Percentiles rank a stretch among this genome's conserved stretches.
phyloP scores from a whole-genome alignment of 768 basidiomycete genomes.

The Macrocybe gigantea region DNA sequence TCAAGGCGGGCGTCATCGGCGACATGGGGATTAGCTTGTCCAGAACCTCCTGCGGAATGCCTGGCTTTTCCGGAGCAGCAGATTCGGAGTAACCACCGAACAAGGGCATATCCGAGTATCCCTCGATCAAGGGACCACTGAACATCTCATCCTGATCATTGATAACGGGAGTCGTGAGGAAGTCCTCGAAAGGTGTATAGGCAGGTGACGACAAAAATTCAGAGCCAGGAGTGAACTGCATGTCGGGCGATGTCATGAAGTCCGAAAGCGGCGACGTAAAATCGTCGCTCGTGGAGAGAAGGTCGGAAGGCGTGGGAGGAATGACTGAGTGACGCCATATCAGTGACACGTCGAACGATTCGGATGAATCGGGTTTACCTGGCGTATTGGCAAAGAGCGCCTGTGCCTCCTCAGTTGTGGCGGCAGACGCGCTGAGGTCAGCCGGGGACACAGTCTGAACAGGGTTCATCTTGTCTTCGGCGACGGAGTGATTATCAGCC shows the following conservation, averaged over 20 bases:
- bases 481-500: conserved; percentile 25
- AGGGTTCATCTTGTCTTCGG: conserved; percentile 23
- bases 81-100: conserved; percentile 15
- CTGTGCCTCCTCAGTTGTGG: conserved; percentile 15
- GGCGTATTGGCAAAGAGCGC: conserved; percentile 12
- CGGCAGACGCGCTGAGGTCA: conserved; percentile 16
- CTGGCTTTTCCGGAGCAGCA: neutral
- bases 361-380: conserved; percentile 14
- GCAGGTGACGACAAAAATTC: neutral
- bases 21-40: conserved; percentile 48
- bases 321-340: conserved; percentile 6
- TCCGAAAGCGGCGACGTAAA: conserved; percentile 15
- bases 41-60: conserved; percentile 16
- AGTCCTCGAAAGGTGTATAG: neutral
- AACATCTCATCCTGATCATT: conserved; percentile 14
- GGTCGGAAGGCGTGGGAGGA: conserved; percentile 12
- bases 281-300: neutral
- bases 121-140: conserved; percentile 18
- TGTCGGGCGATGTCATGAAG: conserved; percentile 12
- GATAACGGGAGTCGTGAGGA: conserved; percentile 6
- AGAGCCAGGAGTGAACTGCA: conserved; percentile 11
- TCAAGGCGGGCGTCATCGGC: conserved; percentile 30
- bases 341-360: conserved; percentile 13
- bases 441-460: conserved; percentile 17
- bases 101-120: conserved; percentile 15